These are phyloP conservation scores for Oehlia diaphana DNA, from an alignment of 192 early-diverging fungal genomes.

Conservation along the genomic window DNA sequence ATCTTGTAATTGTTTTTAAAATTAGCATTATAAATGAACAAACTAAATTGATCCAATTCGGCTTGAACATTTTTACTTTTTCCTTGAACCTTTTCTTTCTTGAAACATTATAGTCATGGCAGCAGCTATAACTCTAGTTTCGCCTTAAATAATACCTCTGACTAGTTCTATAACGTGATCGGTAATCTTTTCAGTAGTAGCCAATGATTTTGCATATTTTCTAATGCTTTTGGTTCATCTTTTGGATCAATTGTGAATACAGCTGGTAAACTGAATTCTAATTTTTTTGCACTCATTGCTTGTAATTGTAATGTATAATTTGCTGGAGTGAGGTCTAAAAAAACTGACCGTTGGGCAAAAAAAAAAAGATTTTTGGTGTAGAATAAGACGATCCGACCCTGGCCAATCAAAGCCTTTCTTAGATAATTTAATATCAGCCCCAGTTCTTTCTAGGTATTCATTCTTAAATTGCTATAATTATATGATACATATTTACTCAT, in stretches of 20 bases:
- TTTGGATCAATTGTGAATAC: slow-evolving; percentile 54
- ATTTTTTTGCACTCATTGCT: slow-evolving; percentile 52
- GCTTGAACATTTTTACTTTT: neutral
- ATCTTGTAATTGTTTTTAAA: slow-evolving; percentile 51
- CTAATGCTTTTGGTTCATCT: slow-evolving; percentile 25
- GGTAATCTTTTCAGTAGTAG: slow-evolving; percentile 4
- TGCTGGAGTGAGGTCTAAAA: slow-evolving; percentile 30
- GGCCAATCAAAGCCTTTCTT: no score
- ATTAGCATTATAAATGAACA: slow-evolving; percentile 58
- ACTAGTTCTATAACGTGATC: neutral
- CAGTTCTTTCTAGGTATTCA: no score
- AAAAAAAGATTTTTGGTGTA: no score
- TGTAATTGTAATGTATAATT: slow-evolving; percentile 49
- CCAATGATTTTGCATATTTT: slow-evolving; percentile 30
- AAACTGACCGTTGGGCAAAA: no score
- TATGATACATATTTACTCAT: no score
- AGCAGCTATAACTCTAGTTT: neutral
- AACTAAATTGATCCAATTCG: slow-evolving; percentile 56
- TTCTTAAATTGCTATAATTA: no score
- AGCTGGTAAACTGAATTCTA: slow-evolving; percentile 50
- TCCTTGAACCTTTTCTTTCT: neutral
- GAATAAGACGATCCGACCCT: no score
- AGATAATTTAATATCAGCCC: no score
- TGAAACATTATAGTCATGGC: slow-evolving; percentile 51
- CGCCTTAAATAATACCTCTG: neutral